These are phyloP conservation scores for Stenogyne calaminthoides DNA, from an alignment of 305 asterid species.

Conservation along the genomic window DNA sequence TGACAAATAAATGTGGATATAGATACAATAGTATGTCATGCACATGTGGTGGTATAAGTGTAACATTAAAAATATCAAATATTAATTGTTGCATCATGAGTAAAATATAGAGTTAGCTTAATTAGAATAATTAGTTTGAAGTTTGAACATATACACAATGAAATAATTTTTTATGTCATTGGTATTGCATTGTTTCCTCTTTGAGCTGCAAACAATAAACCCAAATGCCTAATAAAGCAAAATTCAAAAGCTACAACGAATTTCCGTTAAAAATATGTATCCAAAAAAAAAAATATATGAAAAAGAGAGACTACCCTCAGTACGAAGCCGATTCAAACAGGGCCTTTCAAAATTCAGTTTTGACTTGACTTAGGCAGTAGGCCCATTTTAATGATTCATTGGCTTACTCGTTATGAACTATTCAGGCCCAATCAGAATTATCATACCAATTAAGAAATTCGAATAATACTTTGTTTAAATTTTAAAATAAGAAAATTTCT, in stretches of 20 bases:
- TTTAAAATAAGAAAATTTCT: neutral
- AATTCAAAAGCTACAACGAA: too few species aligned
- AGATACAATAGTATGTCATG: neutral
- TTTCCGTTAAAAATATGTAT: too few species aligned
- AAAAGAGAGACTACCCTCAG: too few species aligned
- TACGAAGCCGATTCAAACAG: neutral
- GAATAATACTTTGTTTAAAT: neutral
- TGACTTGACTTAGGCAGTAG: too few species aligned
- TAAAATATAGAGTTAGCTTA: neutral
- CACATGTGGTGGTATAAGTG: neutral
- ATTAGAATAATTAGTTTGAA: neutral
- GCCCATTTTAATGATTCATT: neutral
- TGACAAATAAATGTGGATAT: too few species aligned
- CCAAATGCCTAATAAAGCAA: too few species aligned
- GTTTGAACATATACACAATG: neutral
- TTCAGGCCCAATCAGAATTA: neutral
- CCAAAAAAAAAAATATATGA: too few species aligned
- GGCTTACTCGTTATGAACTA: neutral
- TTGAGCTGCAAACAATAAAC: too few species aligned
- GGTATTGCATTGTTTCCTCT: neutral
- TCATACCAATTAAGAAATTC: neutral
- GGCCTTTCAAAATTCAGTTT: neutral
- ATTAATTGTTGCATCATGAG: neutral
- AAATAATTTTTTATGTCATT: too few species aligned
- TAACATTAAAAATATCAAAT: neutral